A percentile compares a stretch with the other conserved stretches of the same genome.
Evolutionary conservation across 768 basidiomycete genomes (phyloP).

Genomic region (Collybiopsis confluens): DNA sequence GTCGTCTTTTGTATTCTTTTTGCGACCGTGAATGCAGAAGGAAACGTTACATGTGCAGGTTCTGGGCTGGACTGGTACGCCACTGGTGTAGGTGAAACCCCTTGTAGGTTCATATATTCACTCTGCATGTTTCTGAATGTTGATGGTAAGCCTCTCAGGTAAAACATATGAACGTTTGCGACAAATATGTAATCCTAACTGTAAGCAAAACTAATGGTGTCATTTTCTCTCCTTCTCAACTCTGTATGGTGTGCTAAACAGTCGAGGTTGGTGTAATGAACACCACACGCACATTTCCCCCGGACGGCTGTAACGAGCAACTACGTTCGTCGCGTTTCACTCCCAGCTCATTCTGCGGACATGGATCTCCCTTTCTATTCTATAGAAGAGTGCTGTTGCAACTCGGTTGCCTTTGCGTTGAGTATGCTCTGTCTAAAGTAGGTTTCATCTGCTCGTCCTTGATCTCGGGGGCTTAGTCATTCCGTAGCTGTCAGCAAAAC

Average conservation of each 20-base stretch:
- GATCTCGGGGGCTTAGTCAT: not conserved
- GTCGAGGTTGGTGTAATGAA: constrained; percentile 20
- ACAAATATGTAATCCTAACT: constrained; percentile 19
- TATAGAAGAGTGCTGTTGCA: constrained; percentile 21
- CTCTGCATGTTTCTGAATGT: not conserved
- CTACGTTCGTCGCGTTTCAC: constrained; percentile 9
- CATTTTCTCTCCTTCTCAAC: not conserved
- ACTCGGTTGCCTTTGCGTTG: constrained; percentile 20
- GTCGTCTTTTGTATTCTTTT: not conserved
- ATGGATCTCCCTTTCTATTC: not conserved
- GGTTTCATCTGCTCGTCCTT: not conserved
- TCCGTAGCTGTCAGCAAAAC: constrained; percentile 19
- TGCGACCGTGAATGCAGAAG: not conserved
- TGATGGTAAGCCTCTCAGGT: constrained; percentile 9
- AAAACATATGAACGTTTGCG: constrained; percentile 21
- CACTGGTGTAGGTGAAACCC: constrained; percentile 20
- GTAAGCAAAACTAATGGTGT: constrained; percentile 10
- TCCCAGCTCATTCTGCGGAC: not conserved
- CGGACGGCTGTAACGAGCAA: constrained; percentile 21
- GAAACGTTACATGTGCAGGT: constrained; percentile 18
- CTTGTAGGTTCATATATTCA: constrained; percentile 14
- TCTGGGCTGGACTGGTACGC: constrained; percentile 22
- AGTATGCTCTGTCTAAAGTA: constrained; percentile 25
- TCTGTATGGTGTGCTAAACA: not conserved
- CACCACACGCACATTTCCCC: constrained; percentile 13